phyloP scores from a whole-genome alignment of 192 early-diverging fungal genomes.

The Coemansia guatemalensis region DNA sequence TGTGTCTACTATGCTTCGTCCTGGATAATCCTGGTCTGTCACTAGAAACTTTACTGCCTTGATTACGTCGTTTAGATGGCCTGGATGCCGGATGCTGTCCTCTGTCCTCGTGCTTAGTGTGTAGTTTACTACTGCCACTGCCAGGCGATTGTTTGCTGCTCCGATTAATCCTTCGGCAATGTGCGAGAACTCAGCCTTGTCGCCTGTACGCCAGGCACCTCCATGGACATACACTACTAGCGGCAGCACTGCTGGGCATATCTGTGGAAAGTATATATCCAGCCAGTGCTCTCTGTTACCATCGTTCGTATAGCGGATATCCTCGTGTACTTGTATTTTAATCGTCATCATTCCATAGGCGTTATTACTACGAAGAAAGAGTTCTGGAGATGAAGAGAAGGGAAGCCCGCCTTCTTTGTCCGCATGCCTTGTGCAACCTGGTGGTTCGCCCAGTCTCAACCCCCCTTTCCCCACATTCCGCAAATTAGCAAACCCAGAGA shows the following conservation, averaged over 20 bases:
- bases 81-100: constrained; percentile 60
- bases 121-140: constrained; percentile 76
- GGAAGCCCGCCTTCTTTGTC: neutral
- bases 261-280: constrained; percentile 62
- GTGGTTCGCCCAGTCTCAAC: no score
- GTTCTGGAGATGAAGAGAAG: neutral
- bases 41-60: constrained; percentile 56
- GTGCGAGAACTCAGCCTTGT: constrained; percentile 60
- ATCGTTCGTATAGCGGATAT: constrained; percentile 31
- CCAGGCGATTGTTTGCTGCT: constrained; percentile 29
- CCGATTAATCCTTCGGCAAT: constrained; percentile 56
- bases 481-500: neutral
- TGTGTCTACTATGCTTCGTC: constrained; percentile 23
- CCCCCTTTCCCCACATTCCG: neutral
- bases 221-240: constrained; percentile 78
- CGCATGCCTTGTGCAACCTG: neutral
- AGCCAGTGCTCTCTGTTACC: constrained; percentile 51
- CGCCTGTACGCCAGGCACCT: constrained; percentile 83
- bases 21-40: constrained; percentile 20
- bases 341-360: neutral
- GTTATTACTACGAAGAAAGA: neutral
- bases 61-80: constrained; percentile 65
- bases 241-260: constrained; percentile 22
- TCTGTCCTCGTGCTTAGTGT: constrained; percentile 48
- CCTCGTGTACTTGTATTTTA: constrained; percentile 15